Conservation (phyloP, 371 early-diverging fungal species). For the Capniomyces stellatus region DNA sequence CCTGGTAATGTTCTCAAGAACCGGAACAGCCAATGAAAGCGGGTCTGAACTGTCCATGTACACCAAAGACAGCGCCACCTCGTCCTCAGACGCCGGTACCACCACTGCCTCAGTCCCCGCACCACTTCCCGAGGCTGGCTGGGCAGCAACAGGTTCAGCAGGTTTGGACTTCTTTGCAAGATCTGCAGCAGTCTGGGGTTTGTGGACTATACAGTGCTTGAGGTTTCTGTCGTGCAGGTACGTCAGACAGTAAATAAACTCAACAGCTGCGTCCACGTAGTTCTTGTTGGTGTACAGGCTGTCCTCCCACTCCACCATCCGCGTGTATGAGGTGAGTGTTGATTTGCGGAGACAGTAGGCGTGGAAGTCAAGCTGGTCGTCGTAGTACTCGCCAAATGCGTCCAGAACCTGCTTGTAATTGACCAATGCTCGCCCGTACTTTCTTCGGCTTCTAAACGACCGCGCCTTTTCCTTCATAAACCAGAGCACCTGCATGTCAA, state of each 20-base stretch:
- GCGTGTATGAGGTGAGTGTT: conserved; percentile 71
- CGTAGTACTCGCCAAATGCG: conserved; percentile 61
- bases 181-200: neutral
- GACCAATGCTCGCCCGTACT: conserved; percentile 70
- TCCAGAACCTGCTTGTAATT: conserved; percentile 63
- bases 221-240: conserved; percentile 33
- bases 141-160: neutral
- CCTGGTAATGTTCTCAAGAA: neutral
- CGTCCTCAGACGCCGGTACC: neutral
- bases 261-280: conserved; percentile 56
- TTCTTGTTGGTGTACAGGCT: conserved; percentile 42
- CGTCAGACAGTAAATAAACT: conserved; percentile 56
- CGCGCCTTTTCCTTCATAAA: conserved; percentile 57
- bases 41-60: neutral
- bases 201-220: neutral
- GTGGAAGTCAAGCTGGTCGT: conserved; percentile 96
- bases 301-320: conserved; percentile 61
- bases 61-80: neutral
- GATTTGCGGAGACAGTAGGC: conserved; percentile 77
- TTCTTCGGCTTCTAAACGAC: conserved; percentile 41
- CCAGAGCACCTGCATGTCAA: conserved; percentile 86
- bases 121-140: neutral
- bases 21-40: neutral
- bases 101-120: too few species aligned
- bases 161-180: too few species aligned